These are phyloP conservation scores for Elsinoe ampelina DNA, from an alignment of 2,329 filamentous ascomycete species.

Conservation along the genomic window DNA sequence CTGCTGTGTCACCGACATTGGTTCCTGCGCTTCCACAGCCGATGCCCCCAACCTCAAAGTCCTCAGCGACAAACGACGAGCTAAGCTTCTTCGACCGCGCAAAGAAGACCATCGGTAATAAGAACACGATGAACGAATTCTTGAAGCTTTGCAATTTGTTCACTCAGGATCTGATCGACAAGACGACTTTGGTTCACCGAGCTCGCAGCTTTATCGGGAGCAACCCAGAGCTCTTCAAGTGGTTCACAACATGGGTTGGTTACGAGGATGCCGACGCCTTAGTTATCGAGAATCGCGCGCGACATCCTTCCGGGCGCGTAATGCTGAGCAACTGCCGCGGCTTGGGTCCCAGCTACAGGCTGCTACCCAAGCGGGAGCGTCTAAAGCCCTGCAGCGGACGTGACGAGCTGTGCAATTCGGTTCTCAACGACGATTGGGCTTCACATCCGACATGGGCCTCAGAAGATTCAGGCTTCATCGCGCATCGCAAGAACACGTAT, in stretches of 20 bases:
- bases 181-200: conserved; percentile 70
- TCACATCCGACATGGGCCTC: conserved; percentile 98
- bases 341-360: conserved; percentile 88
- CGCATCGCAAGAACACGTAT: conserved; percentile 90
- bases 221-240: conserved; percentile 79
- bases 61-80: conserved; percentile 73
- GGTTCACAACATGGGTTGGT: conserved; percentile 76
- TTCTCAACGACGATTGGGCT: conserved; percentile 96
- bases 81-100: conserved; percentile 90
- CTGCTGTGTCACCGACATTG: conserved; percentile 69
- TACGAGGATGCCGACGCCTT: conserved; percentile 64
- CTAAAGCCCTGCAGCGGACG: conserved; percentile 87
- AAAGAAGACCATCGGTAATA: conserved; percentile 92
- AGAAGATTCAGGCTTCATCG: conserved; percentile 94
- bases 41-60: conserved; percentile 63
- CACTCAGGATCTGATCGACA: conserved; percentile 85
- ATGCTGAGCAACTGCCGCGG: conserved; percentile 91
- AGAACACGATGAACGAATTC: conserved; percentile 89
- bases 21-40: conserved; percentile 84
- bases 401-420: conserved; percentile 85
- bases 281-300: conserved; percentile 66
- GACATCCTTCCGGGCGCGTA: conserved; percentile 69
- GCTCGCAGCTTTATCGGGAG: conserved; percentile 77
- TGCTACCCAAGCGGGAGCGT: conserved; percentile 82
- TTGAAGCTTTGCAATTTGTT: conserved; percentile 94